Evolutionary conservation across 2,329 filamentous ascomycete genomes (phyloP), one percentile per base, ranked within the genome.

Genomic region (Claviceps africana): DNA sequence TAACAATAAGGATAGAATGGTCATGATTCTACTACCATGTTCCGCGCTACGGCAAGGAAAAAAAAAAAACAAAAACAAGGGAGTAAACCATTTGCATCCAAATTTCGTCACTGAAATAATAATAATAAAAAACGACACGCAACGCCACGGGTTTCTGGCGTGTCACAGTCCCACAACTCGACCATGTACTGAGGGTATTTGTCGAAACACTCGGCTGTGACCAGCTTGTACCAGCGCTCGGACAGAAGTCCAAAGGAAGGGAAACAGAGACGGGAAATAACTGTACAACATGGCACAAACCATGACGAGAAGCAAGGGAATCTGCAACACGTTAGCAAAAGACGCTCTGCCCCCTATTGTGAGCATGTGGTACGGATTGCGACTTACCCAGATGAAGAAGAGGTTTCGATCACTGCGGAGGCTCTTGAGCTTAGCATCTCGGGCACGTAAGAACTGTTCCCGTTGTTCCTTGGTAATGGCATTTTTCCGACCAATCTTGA

Each of bases 381-480:
- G 25, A 66, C 72, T 61, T 75, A 83, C 80, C 82, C 82, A 85
- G 60, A 85, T 74, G 58, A 83, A 81, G 69, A 82, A 85, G 46
- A 85, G 69, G 62, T 83, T 83, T 59, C 76, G 75, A 60, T 85
- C 82, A 54, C 77, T 78, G 57, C 78, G 75, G 54, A 83, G 68
- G 54, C 73, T 75, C 73, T 83, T 84, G 59, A 82, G 70, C 63
- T 79, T 82, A 62, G 76, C 73, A 52, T 81, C 77, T 56, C 81
- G 78, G 28, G 75, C 79, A 50, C 78, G 70, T 45, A 81, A 71
- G 56, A 85, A 72, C 57, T 78, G 78, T 57, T 81, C 79, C 62
- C 82, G 79, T 62, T 84, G 80, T 61, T 83, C 79, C 61, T 75
- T 76, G 31, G 81, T 83, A 54, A 84, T 80, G 51, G 74, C 73